Evolutionary conservation across 2,329 filamentous ascomycete species (phyloP).

Genomic region (Cylindrodendrum hubeiense): DNA sequence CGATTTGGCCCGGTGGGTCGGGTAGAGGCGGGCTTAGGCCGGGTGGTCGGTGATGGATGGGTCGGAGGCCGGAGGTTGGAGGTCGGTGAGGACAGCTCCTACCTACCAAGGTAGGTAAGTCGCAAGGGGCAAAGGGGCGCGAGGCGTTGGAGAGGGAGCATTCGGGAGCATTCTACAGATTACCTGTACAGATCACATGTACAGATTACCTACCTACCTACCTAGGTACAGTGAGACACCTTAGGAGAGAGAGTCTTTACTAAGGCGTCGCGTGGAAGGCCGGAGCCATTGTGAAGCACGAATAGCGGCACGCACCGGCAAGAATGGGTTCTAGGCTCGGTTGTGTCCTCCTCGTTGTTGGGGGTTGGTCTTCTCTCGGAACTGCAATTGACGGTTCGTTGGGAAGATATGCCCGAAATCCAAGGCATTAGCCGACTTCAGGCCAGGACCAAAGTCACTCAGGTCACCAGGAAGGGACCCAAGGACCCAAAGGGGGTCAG

Average conservation of each 20-base stretch:
- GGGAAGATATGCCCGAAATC: slow-evolving; percentile 33
- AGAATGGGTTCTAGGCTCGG: slow-evolving; percentile 4
- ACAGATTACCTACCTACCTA: no score
- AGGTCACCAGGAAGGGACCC: neutral
- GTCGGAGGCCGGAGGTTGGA: slow-evolving; percentile 22
- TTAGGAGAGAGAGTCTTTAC: no score
- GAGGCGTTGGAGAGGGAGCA: neutral
- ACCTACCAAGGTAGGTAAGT: no score
- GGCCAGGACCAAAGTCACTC: neutral
- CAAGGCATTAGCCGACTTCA: slow-evolving; percentile 32
- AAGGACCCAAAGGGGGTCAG: slow-evolving; percentile 13
- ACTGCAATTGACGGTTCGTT: slow-evolving; percentile 31
- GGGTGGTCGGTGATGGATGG: slow-evolving; percentile 30
- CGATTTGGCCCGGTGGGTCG: slow-evolving; percentile 30
- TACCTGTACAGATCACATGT: no score
- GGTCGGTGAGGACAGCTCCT: slow-evolving; percentile 21
- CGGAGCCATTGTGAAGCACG: neutral
- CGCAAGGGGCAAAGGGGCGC: neutral
- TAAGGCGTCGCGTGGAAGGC: neutral
- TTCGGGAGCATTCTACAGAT: no score
- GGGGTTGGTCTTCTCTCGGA: slow-evolving; percentile 17
- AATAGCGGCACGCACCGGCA: neutral
- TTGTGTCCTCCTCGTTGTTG: slow-evolving; percentile 20
- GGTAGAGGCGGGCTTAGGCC: slow-evolving; percentile 41
- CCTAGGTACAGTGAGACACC: no score